A percentile compares a stretch with the other conserved stretches of the same genome.
These are phyloP conservation scores for Coniochaeta pulveracea DNA, from an alignment of 2,329 filamentous ascomycete species.

Conservation along the genomic window DNA sequence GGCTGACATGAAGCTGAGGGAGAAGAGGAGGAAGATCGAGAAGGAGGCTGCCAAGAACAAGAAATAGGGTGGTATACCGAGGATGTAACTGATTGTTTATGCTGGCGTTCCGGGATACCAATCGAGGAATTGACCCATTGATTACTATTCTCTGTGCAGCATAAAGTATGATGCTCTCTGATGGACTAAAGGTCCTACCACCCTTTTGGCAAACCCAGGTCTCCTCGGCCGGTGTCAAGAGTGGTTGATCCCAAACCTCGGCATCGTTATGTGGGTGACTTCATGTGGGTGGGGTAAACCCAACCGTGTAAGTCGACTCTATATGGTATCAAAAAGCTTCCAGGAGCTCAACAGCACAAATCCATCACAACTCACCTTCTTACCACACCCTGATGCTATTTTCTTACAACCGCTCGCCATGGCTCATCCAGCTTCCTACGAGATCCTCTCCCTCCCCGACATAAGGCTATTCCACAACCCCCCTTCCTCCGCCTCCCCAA, in stretches of 20 bases:
- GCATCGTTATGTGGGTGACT: no score
- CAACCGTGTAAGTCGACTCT: not conserved
- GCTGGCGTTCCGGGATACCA: constrained; percentile 3
- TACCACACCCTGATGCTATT: not conserved
- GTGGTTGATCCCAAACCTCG: constrained; percentile 2
- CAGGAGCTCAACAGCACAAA: not conserved
- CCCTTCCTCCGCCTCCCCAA: constrained; percentile 37
- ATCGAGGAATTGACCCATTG: not conserved
- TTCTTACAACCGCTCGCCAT: not conserved
- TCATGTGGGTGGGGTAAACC: no score
- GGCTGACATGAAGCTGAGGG: constrained; percentile 75
- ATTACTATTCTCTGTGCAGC: not conserved
- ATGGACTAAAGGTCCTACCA: no score
- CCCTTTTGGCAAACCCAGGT: no score
- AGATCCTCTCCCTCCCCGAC: constrained; percentile 26
- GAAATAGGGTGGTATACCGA: constrained; percentile 5
- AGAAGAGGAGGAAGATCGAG: constrained; percentile 86
- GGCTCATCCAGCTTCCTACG: constrained; percentile 22
- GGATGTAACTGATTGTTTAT: not conserved
- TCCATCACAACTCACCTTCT: not conserved
- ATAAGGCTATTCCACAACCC: constrained; percentile 39
- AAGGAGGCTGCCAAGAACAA: constrained; percentile 37
- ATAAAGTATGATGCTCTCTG: no score
- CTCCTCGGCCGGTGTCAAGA: no score
- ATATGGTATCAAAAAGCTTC: no score